Evolutionary conservation across 2,329 filamentous ascomycete species (phyloP).

Genomic region (Aspergillus flavus): DNA sequence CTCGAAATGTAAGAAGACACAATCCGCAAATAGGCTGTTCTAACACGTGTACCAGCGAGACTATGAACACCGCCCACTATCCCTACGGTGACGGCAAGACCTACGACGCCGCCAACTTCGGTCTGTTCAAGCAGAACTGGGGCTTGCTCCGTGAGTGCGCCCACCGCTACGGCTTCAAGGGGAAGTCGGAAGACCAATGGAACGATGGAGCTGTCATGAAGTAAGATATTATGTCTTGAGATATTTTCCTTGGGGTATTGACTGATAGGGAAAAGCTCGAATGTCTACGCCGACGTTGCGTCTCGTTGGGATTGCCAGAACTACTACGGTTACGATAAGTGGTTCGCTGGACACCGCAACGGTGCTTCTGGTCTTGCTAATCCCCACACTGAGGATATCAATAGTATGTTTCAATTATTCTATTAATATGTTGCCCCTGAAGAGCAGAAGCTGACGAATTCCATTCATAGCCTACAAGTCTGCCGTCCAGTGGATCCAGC

Average conservation of each 20-base stretch:
- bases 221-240: background rate
- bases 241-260: too few relatives aligned
- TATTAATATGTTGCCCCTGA: too few relatives aligned
- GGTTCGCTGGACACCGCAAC: slow-evolving; percentile 30
- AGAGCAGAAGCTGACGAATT: background rate
- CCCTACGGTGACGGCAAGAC: slow-evolving; percentile 27
- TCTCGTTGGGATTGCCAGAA: slow-evolving; percentile 28
- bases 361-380: slow-evolving; percentile 25
- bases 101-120: slow-evolving; percentile 21
- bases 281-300: slow-evolving; percentile 24
- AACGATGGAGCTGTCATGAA: slow-evolving; percentile 27
- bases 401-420: background rate
- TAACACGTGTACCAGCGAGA: background rate
- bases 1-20: slow-evolving; percentile 33
- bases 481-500: slow-evolving; percentile 33
- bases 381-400: slow-evolving; percentile 21
- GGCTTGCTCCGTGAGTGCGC: slow-evolving; percentile 10
- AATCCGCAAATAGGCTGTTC: too few relatives aligned
- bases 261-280: slow-evolving; percentile 6
- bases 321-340: slow-evolving; percentile 28
- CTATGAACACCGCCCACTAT: slow-evolving; percentile 26
- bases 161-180: slow-evolving; percentile 17
- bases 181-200: slow-evolving; percentile 23
- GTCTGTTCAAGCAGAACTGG: slow-evolving; percentile 15
- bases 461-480: slow-evolving; percentile 24